Evolutionary conservation across 192 early-diverging fungal genomes (phyloP).

Genomic region (Coemansia aciculifera): DNA sequence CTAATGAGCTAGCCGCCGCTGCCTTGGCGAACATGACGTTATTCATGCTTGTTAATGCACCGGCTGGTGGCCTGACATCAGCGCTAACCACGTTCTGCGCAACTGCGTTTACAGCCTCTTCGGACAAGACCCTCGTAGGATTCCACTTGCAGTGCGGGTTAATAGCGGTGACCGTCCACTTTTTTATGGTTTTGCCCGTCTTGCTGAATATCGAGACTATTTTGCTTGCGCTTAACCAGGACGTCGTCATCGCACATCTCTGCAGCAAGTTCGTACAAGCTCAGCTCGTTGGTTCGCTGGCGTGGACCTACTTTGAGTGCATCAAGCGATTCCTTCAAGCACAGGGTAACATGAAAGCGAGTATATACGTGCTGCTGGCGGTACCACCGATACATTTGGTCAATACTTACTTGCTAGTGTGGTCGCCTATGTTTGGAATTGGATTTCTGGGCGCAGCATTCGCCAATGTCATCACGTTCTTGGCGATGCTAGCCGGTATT

Average conservation of each 20-base stretch:
- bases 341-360: constrained; percentile 88
- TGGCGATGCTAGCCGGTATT: constrained; percentile 65
- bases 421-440: constrained; percentile 60
- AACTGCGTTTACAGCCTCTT: constrained; percentile 67
- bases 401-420: constrained; percentile 79
- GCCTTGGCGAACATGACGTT: constrained; percentile 73
- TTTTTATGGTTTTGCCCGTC: constrained; percentile 67
- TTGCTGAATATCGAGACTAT: constrained; percentile 72
- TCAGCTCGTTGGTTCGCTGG: constrained; percentile 69
- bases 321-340: constrained; percentile 83
- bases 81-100: constrained; percentile 77
- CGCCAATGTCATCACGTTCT: constrained; percentile 73
- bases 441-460: constrained; percentile 85
- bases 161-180: constrained; percentile 67
- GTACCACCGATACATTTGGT: constrained; percentile 73
- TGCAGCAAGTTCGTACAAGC: constrained; percentile 69
- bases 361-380: constrained; percentile 69
- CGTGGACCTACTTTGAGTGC: constrained; percentile 82
- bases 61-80: constrained; percentile 66
- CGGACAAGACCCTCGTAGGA: constrained; percentile 65
- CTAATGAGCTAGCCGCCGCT: constrained; percentile 67
- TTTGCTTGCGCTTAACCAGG: constrained; percentile 72
- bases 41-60: constrained; percentile 63
- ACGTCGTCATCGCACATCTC: constrained; percentile 60
- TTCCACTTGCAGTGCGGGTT: constrained; percentile 78